Evolutionary conservation across 352 stramenopile genomes (phyloP), one percentile per base, ranked within the genome.

Genomic region (Phytophthora capsici): DNA sequence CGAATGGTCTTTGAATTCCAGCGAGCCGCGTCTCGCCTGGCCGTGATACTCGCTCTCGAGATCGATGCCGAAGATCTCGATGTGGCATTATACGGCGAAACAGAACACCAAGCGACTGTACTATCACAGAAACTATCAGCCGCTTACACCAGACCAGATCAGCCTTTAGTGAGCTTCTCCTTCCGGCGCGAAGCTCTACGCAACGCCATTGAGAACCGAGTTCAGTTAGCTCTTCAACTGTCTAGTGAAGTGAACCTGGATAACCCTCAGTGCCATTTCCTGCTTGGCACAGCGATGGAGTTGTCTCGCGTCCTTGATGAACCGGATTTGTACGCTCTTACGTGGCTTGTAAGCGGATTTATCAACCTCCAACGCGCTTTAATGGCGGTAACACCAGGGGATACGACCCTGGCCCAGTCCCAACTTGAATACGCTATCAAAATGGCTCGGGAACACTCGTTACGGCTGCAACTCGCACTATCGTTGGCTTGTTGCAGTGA

Each of bases 311-410:
- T 69, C 8, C 66, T 86, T 0, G 74, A 86, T 32, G 77, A 86
- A 17, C 77, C 77, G 0, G 77, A 86, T 53, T 49, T 86, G 36
- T 49, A 68, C 32, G 63, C 72, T 3, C 68, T 86, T 32, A 71
- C 77, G 41, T 86, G 71, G 77, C 63, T 86, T 30, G 63, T 69
- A 3, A 83, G 75, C 30, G 77, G 71, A 0, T 82, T 77, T 56
- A 77, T 85, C 34, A 82, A 85, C 30, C 38, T 77, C 1, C 63
- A 80, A 14, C 53, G 58, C 1, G 28, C 58, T 10, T 40, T 61
- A 23, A 34, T 66, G 54, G 41, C 19, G 17, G 73, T 51, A 16
- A 5, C 41, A 4, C 12, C 23, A 16, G 30, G 23, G 4, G 52
- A 43, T 6, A 66, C 63, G 17, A 68, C 22, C 44, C 51, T 82